Percentiles rank a stretch among this genome's conserved stretches.
These are phyloP conservation scores for Vitis hybrid DNA, from an alignment of 177 flowering plant genomes.

Conservation along the genomic window DNA sequence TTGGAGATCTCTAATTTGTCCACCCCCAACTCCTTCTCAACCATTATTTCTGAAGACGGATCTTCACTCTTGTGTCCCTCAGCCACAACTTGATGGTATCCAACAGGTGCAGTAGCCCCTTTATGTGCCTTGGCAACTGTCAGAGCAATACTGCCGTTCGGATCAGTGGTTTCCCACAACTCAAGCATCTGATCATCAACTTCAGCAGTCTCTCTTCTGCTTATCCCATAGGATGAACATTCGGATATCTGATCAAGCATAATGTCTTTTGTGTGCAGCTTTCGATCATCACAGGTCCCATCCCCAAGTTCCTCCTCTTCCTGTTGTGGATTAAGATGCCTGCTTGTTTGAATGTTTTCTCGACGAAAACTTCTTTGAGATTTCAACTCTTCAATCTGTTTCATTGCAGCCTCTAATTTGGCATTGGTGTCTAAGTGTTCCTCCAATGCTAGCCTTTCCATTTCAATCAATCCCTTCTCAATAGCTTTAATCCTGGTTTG, in stretches of 20 bases:
- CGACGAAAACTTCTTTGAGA: constrained; percentile 15
- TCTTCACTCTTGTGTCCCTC: constrained; percentile 27
- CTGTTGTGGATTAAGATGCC: constrained; percentile 3
- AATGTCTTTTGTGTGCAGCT: constrained; percentile 59
- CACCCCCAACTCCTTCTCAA: constrained; percentile 69
- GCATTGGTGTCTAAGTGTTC: constrained; percentile 27
- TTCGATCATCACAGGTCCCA: constrained; percentile 12
- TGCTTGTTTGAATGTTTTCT: constrained; percentile 16
- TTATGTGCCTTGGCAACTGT: constrained; percentile 32
- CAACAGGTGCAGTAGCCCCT: constrained; percentile 15
- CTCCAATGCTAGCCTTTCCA: constrained; percentile 28
- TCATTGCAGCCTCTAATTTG: constrained; percentile 36
- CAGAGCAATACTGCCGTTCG: constrained; percentile 38
- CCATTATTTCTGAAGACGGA: constrained; percentile 32
- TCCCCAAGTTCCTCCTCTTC: constrained; percentile 10
- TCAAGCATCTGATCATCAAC: constrained; percentile 53
- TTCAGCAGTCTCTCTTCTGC: constrained; percentile 36
- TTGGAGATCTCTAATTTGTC: constrained; percentile 70
- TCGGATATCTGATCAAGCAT: constrained; percentile 75
- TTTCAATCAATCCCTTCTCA: constrained; percentile 37
- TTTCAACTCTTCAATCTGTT: constrained; percentile 36
- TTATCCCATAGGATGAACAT: constrained; percentile 49
- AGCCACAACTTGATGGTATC: constrained; percentile 21
- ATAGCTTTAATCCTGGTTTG: constrained; percentile 40
- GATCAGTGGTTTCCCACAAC: constrained; percentile 62